phyloP scores from a whole-genome alignment of 2,329 filamentous ascomycete species.

The Phaeoacremonium minimum region DNA sequence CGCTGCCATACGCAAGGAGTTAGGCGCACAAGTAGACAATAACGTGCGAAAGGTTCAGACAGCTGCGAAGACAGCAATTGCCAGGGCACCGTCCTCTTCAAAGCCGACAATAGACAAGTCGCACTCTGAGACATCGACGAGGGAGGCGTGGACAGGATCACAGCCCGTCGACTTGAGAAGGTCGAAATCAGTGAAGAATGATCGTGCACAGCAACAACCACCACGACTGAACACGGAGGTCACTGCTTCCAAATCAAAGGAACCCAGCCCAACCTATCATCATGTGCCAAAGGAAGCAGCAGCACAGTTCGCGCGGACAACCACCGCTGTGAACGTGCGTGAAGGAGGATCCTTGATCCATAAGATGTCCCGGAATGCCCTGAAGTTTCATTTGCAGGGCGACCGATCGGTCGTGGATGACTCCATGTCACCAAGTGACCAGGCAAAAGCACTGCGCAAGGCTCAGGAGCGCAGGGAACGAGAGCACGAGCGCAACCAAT shows the following conservation, averaged over 20 bases:
- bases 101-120: no score
- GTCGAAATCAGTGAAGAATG: background rate
- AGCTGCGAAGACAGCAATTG: background rate
- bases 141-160: background rate
- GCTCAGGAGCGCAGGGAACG: conserved; percentile 32
- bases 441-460: conserved; percentile 28
- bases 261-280: conserved; percentile 23
- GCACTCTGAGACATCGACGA: background rate
- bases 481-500: conserved; percentile 35
- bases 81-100: background rate
- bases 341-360: conserved; percentile 28
- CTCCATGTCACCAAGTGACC: conserved; percentile 25
- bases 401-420: conserved; percentile 17
- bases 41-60: no score
- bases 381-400: conserved; percentile 34
- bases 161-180: background rate
- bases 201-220: background rate
- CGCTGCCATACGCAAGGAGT: conserved; percentile 6
- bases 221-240: background rate
- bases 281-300: conserved; percentile 52
- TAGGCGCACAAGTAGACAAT: no score
- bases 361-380: conserved; percentile 35
- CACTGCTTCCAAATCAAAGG: background rate
- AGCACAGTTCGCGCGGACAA: conserved; percentile 48
- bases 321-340: conserved; percentile 37